Conservation (phyloP, 805 yeast genomes). For the Cyberlindnera amylophila region DNA sequence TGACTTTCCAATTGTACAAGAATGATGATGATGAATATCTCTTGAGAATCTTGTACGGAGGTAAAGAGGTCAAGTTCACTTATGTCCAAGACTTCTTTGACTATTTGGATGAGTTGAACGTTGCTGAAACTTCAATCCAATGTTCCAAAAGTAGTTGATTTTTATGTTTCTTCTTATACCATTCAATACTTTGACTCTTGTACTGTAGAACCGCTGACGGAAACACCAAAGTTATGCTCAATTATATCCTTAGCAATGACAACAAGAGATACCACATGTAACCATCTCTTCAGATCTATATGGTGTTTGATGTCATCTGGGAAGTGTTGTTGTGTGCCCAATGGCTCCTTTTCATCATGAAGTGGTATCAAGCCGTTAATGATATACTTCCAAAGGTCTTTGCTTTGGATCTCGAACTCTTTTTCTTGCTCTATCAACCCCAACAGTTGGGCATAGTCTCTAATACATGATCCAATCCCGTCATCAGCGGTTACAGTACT, state of each 20-base stretch:
- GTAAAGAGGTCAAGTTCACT: constrained; percentile 24
- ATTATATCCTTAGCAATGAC: constrained; percentile 2
- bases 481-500: too few species aligned
- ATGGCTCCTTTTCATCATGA: not conserved
- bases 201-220: too few species aligned
- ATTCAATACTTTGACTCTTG: too few species aligned
- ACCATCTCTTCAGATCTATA: constrained; percentile 1
- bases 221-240: not conserved
- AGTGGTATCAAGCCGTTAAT: too few species aligned
- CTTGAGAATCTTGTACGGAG: constrained; percentile 36
- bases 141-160: constrained; percentile 6
- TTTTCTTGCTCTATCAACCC: too few species aligned
- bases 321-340: constrained; percentile 1
- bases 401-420: too few species aligned
- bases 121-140: constrained; percentile 9
- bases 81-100: constrained; percentile 19
- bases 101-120: constrained; percentile 18
- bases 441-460: too few species aligned
- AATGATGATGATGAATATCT: constrained; percentile 22
- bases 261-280: not conserved
- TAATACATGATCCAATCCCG: too few species aligned
- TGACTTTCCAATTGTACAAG: constrained; percentile 37
- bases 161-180: too few species aligned
- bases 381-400: not conserved
- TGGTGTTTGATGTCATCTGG: constrained; percentile 4